A percentile compares a stretch with the other conserved stretches of the same genome.
phyloP scores from a whole-genome alignment of 805 yeast species.

The Scheffersomyces lignosus region DNA sequence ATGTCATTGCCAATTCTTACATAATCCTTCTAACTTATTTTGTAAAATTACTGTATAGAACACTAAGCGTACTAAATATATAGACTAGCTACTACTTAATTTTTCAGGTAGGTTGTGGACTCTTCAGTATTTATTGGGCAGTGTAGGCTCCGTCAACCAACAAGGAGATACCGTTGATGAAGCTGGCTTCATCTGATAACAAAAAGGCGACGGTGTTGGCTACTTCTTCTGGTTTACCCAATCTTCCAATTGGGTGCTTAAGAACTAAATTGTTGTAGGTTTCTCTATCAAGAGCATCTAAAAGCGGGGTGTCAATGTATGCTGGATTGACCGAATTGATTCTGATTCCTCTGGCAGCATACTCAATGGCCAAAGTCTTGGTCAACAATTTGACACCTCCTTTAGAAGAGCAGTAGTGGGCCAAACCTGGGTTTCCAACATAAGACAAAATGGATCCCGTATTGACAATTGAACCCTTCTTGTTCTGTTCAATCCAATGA shows the following conservation, averaged over 20 bases:
- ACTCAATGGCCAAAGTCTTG: slow-evolving; percentile 39
- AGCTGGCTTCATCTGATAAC: neutral
- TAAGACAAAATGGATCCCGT: slow-evolving; percentile 37
- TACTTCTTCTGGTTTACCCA: neutral
- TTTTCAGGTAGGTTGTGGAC: too few species aligned
- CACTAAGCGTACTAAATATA: too few species aligned
- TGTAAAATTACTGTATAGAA: too few species aligned
- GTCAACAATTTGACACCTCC: slow-evolving; percentile 39
- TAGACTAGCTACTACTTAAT: too few species aligned
- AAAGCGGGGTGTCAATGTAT: slow-evolving; percentile 40
- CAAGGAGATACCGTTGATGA: neutral
- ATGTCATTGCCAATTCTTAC: too few species aligned
- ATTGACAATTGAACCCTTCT: slow-evolving; percentile 24
- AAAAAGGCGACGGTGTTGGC: neutral
- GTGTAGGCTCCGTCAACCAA: neutral
- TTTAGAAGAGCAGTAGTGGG: slow-evolving; percentile 35
- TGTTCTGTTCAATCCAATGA: neutral
- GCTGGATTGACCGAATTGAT: slow-evolving; percentile 42
- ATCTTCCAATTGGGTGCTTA: neutral
- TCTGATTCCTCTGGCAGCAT: slow-evolving; percentile 34
- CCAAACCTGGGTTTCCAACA: slow-evolving; percentile 28
- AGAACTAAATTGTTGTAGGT: neutral
- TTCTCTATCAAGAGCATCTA: slow-evolving; percentile 16
- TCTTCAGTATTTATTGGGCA: neutral
- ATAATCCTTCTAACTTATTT: too few species aligned